phyloP scores from a whole-genome alignment of 2,329 filamentous ascomycete genomes.

The Paecilomyces sp. region DNA sequence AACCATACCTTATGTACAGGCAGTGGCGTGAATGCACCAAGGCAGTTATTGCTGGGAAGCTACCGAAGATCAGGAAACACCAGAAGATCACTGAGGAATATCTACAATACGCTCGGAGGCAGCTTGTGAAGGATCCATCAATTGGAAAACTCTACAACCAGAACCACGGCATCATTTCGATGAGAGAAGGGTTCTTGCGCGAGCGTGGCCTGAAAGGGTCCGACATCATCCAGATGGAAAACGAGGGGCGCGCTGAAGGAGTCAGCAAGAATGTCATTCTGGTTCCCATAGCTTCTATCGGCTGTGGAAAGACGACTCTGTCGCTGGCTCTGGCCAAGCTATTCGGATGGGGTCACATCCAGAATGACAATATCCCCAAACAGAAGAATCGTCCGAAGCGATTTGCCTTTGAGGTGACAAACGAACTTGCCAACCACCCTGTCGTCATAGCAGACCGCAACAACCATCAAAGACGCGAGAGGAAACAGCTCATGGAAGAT shows the following conservation, averaged over 20 bases:
- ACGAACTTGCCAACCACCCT: constrained; percentile 55
- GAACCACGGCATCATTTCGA: constrained; percentile 91
- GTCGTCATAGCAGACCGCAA: constrained; percentile 90
- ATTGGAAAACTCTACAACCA: constrained; percentile 66
- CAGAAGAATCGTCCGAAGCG: constrained; percentile 65
- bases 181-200: constrained; percentile 80
- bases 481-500: constrained; percentile 79
- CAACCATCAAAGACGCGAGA: constrained; percentile 82
- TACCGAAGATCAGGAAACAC: constrained; percentile 79
- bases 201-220: constrained; percentile 79
- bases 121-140: constrained; percentile 60
- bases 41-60: constrained; percentile 66
- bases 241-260: constrained; percentile 42
- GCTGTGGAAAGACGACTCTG: constrained; percentile 94
- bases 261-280: constrained; percentile 66
- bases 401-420: constrained; percentile 66
- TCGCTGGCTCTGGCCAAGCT: constrained; percentile 73
- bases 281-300: constrained; percentile 87
- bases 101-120: constrained; percentile 68
- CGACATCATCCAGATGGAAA: constrained; percentile 72
- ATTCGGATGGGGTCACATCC: constrained; percentile 86
- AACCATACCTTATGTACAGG: constrained; percentile 96
- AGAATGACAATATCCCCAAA: constrained; percentile 91
- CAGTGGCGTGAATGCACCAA: constrained; percentile 99
- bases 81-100: constrained; percentile 86